phyloP scores from a whole-genome alignment of 768 basidiomycete species.

The Macrolepiota dolichaula region DNA sequence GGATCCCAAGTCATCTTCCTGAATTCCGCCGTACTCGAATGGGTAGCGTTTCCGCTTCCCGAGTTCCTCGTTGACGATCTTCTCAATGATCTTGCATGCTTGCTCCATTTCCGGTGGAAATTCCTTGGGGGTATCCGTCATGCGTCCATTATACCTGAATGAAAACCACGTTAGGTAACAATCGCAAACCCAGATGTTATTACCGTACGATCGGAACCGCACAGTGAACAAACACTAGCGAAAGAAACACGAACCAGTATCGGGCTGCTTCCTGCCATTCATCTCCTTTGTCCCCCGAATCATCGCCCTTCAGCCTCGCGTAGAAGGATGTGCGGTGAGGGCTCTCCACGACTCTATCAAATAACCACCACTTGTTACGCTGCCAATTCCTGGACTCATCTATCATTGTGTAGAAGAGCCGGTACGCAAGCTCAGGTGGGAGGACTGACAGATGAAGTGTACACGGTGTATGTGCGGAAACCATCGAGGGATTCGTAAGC shows the following conservation, averaged over 20 bases:
- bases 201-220: neutral
- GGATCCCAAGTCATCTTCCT: slow-evolving; percentile 8
- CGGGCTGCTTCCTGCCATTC: slow-evolving; percentile 70
- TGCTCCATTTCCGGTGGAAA: slow-evolving; percentile 77
- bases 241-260: slow-evolving; percentile 51
- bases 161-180: slow-evolving; percentile 2
- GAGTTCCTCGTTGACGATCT: slow-evolving; percentile 69
- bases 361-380: slow-evolving; percentile 81
- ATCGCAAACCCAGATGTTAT: neutral
- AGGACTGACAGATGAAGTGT: slow-evolving; percentile 69
- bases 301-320: slow-evolving; percentile 45
- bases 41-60: slow-evolving; percentile 54
- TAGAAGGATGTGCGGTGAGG: slow-evolving; percentile 83
- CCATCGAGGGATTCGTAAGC: slow-evolving; percentile 58
- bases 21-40: slow-evolving; percentile 57
- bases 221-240: neutral
- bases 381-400: slow-evolving; percentile 60
- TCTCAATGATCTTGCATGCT: slow-evolving; percentile 69
- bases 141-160: slow-evolving; percentile 76
- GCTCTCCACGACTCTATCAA: slow-evolving; percentile 78
- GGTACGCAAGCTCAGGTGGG: slow-evolving; percentile 72
- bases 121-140: slow-evolving; percentile 46
- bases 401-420: slow-evolving; percentile 71
- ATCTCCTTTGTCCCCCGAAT: slow-evolving; percentile 19
- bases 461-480: slow-evolving; percentile 70